Evolutionary conservation across 208 protist genomes (phyloP).

Genomic region (Naegleria fowleri): DNA sequence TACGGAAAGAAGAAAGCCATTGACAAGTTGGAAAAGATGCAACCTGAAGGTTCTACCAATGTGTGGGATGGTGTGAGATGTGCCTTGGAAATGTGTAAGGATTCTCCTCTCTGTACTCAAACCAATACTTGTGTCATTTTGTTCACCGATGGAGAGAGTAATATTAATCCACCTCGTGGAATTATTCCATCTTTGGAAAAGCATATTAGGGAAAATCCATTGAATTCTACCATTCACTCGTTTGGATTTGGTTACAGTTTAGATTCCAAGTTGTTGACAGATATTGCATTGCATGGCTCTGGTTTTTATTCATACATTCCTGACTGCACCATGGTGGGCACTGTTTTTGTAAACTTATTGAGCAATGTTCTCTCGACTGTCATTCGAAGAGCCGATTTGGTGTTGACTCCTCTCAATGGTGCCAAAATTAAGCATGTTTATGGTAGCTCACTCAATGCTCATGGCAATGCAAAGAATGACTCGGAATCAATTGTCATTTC

Average conservation of each 20-base stretch:
- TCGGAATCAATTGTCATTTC: background rate
- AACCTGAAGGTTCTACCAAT: constrained; percentile 46
- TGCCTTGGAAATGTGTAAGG: constrained; percentile 41
- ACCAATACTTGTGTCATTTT: constrained; percentile 39
- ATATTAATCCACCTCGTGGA: constrained; percentile 49
- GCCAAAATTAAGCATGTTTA: background rate
- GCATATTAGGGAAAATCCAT: constrained; percentile 32
- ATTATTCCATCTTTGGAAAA: constrained; percentile 42
- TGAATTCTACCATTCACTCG: constrained; percentile 39
- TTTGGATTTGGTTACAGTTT: constrained; percentile 61
- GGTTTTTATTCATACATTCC: constrained; percentile 57
- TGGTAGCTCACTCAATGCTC: background rate
- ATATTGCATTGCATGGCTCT: constrained; percentile 40
- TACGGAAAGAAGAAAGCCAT: constrained; percentile 33
- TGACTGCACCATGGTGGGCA: constrained; percentile 51
- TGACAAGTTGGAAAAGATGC: constrained; percentile 22
- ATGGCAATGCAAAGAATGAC: background rate
- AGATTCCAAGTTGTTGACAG: constrained; percentile 45
- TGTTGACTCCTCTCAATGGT: background rate
- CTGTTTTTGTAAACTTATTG: constrained; percentile 50
- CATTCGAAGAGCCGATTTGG: background rate
- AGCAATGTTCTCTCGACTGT: constrained; percentile 41
- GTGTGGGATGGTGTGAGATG: constrained; percentile 49
- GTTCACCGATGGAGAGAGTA: constrained; percentile 56
- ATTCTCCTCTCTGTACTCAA: constrained; percentile 1